Base-by-base conservation (phyloP, 352 stramenopile species). In the Salisapilia sapeloensis region DNA sequence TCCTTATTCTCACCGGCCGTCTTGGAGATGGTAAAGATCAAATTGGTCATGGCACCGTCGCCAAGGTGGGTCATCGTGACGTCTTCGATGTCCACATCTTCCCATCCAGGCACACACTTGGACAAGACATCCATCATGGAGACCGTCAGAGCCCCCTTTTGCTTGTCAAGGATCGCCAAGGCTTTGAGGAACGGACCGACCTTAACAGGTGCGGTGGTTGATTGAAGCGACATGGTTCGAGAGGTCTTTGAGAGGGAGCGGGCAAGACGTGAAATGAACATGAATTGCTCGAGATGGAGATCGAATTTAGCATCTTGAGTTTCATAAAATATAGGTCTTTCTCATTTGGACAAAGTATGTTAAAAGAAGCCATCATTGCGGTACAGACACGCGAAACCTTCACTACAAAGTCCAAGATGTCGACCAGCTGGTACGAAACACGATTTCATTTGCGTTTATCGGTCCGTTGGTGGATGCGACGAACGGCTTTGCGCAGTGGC, bases 21-120 rank as follows among this genome's bases (percentile, higher is more conserved):
- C 34, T 83, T 89, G 40, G 70, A 71, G 22, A 82, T 65, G 8
- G 58, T 53, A 41, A 89, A 84, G 50, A 89, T 84, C 43, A 89
- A 50, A 45, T 89, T 89, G 12, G 74, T 86, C 74, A 86, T 86
- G 13, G 74, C 74, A 36, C 74, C 74, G n/a, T n/a, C n/a, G 40
- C 70, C 63, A 18, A 85, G 18, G 38, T 78, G 58, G 26, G 74
- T 48, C 28, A 85, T 52, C 44, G 75, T 55, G 14, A 85, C 55
- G 35, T 62, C 52, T 35, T 77, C 50, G 8, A 59, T 48, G 14
- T 57, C 44, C 33, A 75, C 59, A 42, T 64, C 41, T 15, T 13
- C 32, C 70, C 70, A 85, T 15, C 53, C 57, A n/a, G 60, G 58
- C 35, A 66, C 62, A 42, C 65, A 66, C 47, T 65, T 39, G 18